Evolutionary conservation across 73 alveolate genomes (phyloP), one percentile per base, ranked within the genome.

Genomic region (Tetrahymena borealis): DNA sequence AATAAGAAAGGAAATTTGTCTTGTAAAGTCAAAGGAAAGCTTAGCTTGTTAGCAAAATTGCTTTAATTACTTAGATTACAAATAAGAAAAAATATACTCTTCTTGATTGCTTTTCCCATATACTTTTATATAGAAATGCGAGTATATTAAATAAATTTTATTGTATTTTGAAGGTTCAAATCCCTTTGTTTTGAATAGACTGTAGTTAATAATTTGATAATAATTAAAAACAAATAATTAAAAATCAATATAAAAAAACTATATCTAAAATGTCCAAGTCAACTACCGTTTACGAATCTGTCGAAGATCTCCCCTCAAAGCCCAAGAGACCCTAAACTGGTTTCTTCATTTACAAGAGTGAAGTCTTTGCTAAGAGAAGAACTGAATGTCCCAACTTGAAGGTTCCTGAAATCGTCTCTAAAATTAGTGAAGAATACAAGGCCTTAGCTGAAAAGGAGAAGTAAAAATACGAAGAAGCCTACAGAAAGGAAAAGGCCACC

Each of bases 301-400:
- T 60, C 10, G 85, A 60, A 13, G 85, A 60, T 15, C 85, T 60
- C 85, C 85, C 85, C 10, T 13, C 85, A 32, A 60, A 60, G 85
- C 85, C 85, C 85, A 60, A 60, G 85, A 60, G 85, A 60, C 85
- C 85, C 85, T 35, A 60, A 60, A 60, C 85, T 35, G 85, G 85
- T 60, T 60, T 60, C 85, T 60, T 60, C 85, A 60, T 60, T 35
- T 60, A 60, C 85, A 60, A 60, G 85, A 60, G 85, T 60, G 85
- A 60, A 60, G 85, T 60, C 85, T 60, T 60, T 60, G 85, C 85
- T 28, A 60, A 60, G 85, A 60, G 85, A 60, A 60, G 85, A 60
- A n/a, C 35, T 60, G 85, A 60, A n/a, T 60, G 85, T 35, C 85
- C 85, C 85, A 60, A 60, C 85, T 60, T 60, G 85, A 60, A 60